Evolutionary conservation across 768 basidiomycete species (phyloP).

Genomic region (Suillus luteus): DNA sequence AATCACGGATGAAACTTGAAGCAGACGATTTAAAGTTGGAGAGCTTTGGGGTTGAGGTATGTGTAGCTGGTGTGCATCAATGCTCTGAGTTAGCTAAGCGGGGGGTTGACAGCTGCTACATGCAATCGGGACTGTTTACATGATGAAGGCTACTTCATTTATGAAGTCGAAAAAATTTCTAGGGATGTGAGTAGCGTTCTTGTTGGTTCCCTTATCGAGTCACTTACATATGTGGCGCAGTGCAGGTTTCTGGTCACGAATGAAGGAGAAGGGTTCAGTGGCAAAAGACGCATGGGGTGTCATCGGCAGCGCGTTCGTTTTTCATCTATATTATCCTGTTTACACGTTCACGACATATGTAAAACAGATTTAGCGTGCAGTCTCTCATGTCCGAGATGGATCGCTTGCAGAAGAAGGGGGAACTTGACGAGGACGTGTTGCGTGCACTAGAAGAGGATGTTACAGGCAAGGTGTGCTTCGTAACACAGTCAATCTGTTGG

Average conservation of each 20-base stretch:
- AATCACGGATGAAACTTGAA: constrained; percentile 75
- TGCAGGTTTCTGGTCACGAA: constrained; percentile 87
- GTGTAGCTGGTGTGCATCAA: constrained; percentile 22
- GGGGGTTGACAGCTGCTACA: constrained; percentile 64
- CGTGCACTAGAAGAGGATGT: constrained; percentile 89
- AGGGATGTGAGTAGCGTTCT: constrained; percentile 66
- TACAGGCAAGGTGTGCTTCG: constrained; percentile 71
- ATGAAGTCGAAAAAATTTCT: constrained; percentile 91
- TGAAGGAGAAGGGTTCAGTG: constrained; percentile 92
- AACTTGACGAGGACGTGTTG: constrained; percentile 82
- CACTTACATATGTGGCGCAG: constrained; percentile 39
- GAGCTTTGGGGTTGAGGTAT: constrained; percentile 94
- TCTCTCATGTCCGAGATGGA: constrained; percentile 75
- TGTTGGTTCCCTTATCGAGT: constrained; percentile 10
- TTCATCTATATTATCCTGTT: constrained; percentile 13
- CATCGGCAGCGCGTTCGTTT: constrained; percentile 88
- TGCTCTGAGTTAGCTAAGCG: neutral
- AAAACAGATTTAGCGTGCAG: constrained; percentile 28
- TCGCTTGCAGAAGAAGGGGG: constrained; percentile 85
- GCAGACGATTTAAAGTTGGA: constrained; percentile 96
- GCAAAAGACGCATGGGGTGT: constrained; percentile 98
- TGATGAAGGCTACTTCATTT: constrained; percentile 89
- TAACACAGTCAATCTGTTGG: neutral
- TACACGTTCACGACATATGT: constrained; percentile 31
- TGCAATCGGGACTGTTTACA: constrained; percentile 89